Evolutionary conservation across 495 filamentous ascomycete species (phyloP), one percentile per base, ranked within the genome.

Genomic region (Pyrenula massariospora): DNA sequence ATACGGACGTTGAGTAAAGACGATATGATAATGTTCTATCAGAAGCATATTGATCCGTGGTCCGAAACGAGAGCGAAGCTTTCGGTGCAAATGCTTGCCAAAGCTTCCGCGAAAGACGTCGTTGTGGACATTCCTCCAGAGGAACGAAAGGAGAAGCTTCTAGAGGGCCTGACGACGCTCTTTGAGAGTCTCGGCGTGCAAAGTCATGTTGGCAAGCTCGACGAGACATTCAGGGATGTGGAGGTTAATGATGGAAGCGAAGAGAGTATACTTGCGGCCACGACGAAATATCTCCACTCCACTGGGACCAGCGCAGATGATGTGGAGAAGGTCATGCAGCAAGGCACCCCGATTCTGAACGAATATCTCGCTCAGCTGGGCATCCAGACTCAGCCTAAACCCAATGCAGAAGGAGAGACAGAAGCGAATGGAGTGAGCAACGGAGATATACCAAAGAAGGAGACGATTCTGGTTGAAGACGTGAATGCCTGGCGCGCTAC

Each of bases 21-120:
- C 1, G 87, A 96, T 49, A 76, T 97, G 63, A 61, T 89, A 24
- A 75, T 83, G 21, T 99, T 96, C 72, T 96, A 81, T 73, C 71
- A 78, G 21, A 76, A 83, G 22, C 92, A 82, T 73, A 86, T 96
- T 58, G 71, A 83, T 52, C 92, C 93, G 0, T 69, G 69, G 0
- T 95, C 92, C 12, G 70, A 81, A 1, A 73, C 68, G 0, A 83
- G 93, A 23, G 84, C 89, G 20, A 96, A 96, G 69, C 68, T 91
- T 8, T 81, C 88, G 2, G 78, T 96, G 36, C 87, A 97, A 60
- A 74, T 97, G 60, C 78, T 84, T 47, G 94, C 93, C 0, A 86
- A 90, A 63, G 72, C 77, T 48, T 68, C 66, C 2, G 59, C 60
- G 15, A 65, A 62, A 23, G 58, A 57, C 21, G 42, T 50, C 2